Evolutionary conservation across 23 red algal genomes (phyloP).

Genomic region (Gracilaria caudata): DNA sequence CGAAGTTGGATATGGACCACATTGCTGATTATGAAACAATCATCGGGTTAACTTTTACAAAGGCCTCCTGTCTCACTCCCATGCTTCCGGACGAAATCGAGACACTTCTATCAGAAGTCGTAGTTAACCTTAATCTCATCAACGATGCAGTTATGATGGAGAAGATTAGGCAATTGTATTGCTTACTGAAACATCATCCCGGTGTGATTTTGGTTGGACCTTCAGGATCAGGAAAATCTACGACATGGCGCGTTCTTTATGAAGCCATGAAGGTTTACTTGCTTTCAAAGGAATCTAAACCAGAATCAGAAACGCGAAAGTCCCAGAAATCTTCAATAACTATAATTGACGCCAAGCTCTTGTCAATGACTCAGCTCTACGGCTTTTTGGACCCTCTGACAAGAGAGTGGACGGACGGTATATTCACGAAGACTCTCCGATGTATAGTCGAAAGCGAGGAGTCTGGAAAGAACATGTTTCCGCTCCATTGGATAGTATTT

Average conservation of each 20-base stretch:
- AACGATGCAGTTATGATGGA: slow-evolving; percentile 31
- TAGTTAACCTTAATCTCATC: slow-evolving; percentile 19
- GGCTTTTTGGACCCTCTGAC: slow-evolving; percentile 68
- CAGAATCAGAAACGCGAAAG: background rate
- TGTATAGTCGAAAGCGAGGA: slow-evolving; percentile 5
- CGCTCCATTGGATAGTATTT: slow-evolving; percentile 70
- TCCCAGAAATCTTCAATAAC: slow-evolving; percentile 16
- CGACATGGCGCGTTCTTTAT: slow-evolving; percentile 57
- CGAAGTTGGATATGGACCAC: slow-evolving; percentile 53
- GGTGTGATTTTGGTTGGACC: slow-evolving; percentile 74
- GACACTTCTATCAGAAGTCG: slow-evolving; percentile 14
- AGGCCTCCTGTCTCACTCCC: slow-evolving; percentile 1
- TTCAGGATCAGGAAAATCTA: slow-evolving; percentile 68
- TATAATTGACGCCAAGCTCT: slow-evolving; percentile 72
- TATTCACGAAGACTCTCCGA: slow-evolving; percentile 64
- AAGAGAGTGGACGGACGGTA: slow-evolving; percentile 77
- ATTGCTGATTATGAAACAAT: slow-evolving; percentile 32
- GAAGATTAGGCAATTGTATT: slow-evolving; percentile 63
- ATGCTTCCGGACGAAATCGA: slow-evolving; percentile 37
- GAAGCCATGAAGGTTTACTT: slow-evolving; percentile 32
- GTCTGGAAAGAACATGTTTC: background rate
- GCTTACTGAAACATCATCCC: slow-evolving; percentile 40
- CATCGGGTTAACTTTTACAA: slow-evolving; percentile 37
- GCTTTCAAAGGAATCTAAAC: background rate
- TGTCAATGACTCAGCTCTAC: slow-evolving; percentile 57